These are phyloP conservation scores for Delphinella strobiligena DNA, from an alignment of 2,329 filamentous ascomycete genomes.

Conservation along the genomic window DNA sequence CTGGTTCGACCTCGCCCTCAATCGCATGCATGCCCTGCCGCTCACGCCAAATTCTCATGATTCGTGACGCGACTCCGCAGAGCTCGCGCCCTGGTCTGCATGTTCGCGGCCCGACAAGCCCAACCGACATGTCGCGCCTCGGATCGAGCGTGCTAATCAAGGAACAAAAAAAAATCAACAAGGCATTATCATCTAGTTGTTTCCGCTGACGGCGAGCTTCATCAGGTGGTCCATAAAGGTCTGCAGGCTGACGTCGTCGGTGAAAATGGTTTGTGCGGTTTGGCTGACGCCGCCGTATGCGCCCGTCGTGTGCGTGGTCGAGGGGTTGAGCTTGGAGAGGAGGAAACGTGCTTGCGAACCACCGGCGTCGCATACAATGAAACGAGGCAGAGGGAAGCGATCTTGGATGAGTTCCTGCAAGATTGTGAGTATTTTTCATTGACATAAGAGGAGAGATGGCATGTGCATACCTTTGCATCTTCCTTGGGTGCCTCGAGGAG, in stretches of 20 bases:
- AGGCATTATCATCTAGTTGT: too few species aligned
- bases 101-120: too few species aligned
- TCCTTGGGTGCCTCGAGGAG: constrained; percentile 90
- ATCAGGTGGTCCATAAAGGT: constrained; percentile 99
- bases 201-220: constrained; percentile 52
- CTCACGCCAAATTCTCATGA: too few species aligned
- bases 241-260: constrained; percentile 92
- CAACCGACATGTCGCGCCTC: too few species aligned
- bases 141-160: too few species aligned
- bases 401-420: constrained; percentile 84
- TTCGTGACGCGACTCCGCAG: too few species aligned
- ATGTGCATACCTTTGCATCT: constrained; percentile 67
- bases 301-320: constrained; percentile 87
- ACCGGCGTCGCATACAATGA: constrained; percentile 97
- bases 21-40: too few species aligned
- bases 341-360: constrained; percentile 96
- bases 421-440: constrained; percentile 11
- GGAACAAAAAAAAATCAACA: too few species aligned
- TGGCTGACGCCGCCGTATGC: constrained; percentile 70
- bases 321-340: constrained; percentile 92
- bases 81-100: too few species aligned
- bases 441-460: not conserved
- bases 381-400: constrained; percentile 92
- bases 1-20: too few species aligned
- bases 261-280: constrained; percentile 96